A percentile compares a stretch with the other conserved stretches of the same genome.
These are phyloP conservation scores for Porpolomopsis calyptriformis DNA, from an alignment of 768 basidiomycete genomes.

Conservation along the genomic window DNA sequence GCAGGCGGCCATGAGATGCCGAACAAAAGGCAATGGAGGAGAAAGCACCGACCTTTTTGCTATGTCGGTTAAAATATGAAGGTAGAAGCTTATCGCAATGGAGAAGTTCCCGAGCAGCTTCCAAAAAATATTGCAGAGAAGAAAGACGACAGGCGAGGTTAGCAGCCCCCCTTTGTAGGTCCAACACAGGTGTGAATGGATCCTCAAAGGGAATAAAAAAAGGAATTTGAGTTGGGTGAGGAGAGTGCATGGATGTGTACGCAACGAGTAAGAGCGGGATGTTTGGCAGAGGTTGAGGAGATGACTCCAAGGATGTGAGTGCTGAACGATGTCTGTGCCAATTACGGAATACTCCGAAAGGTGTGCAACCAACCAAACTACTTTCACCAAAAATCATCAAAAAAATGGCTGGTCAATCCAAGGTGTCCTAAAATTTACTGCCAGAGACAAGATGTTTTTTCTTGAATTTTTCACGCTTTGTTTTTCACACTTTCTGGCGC, in stretches of 20 bases:
- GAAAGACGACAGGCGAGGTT: slow-evolving; percentile 20
- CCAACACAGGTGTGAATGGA: slow-evolving; percentile 3
- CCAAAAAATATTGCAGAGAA: slow-evolving; percentile 22
- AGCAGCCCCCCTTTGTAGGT: slow-evolving; percentile 19
- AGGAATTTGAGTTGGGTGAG: slow-evolving; percentile 8
- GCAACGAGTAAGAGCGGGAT: not conserved
- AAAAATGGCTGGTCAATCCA: too few species aligned
- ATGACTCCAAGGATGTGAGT: not conserved
- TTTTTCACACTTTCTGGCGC: not conserved
- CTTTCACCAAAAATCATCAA: too few species aligned
- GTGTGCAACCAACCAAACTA: too few species aligned
- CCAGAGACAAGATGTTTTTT: too few species aligned
- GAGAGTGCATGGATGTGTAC: slow-evolving; percentile 3
- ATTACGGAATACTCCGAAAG: not conserved
- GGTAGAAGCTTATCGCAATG: slow-evolving; percentile 15
- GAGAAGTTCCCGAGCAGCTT: slow-evolving; percentile 21
- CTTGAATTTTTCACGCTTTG: not conserved
- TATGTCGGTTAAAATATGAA: slow-evolving; percentile 19
- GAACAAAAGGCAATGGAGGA: not conserved
- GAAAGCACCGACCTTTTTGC: slow-evolving; percentile 23
- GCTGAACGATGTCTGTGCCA: not conserved
- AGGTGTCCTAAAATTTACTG: too few species aligned
- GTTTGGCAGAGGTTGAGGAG: not conserved
- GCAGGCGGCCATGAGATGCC: slow-evolving; percentile 2
- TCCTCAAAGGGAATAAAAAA: not conserved